Conservation (phyloP, 345 rosid genomes). For the Hibiscus trionum region DNA sequence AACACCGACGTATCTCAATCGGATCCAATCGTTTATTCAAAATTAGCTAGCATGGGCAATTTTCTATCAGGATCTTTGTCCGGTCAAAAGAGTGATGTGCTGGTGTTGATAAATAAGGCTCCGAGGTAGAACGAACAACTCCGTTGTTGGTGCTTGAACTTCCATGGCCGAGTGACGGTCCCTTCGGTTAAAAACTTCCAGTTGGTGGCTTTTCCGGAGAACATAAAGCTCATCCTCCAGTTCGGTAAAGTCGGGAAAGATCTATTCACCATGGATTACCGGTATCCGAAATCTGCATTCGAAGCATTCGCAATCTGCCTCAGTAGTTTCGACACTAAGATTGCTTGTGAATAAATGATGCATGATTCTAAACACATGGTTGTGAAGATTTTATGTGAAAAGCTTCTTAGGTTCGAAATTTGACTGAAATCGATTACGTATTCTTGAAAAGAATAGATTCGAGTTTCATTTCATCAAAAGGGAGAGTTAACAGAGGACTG, state of each 20-base stretch:
- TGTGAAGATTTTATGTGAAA: too few relatives aligned
- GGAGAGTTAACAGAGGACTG: too few relatives aligned
- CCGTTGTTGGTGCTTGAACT: constrained; percentile 74
- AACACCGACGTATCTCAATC: constrained; percentile 23
- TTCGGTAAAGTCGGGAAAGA: constrained; percentile 74
- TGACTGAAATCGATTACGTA: too few relatives aligned
- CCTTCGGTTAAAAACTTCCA: constrained; percentile 77
- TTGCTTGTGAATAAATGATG: constrained; percentile 70
- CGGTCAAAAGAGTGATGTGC: constrained; percentile 26
- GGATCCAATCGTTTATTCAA: constrained; percentile 34
- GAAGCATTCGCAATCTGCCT: constrained; percentile 77
- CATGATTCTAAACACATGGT: not conserved
- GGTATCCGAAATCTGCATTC: constrained; percentile 67
- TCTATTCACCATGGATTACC: constrained; percentile 71
- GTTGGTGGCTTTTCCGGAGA: constrained; percentile 45
- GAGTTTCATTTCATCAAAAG: too few relatives aligned
- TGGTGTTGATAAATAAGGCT: constrained; percentile 55
- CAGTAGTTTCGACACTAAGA: constrained; percentile 71
- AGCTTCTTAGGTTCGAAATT: too few relatives aligned
- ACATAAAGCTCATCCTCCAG: constrained; percentile 54
- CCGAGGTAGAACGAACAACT: constrained; percentile 79
- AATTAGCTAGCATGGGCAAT: constrained; percentile 29
- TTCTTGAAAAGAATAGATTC: too few relatives aligned
- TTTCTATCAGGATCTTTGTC: constrained; percentile 25
- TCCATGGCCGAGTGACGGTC: constrained; percentile 65